Percentiles rank a stretch among this genome's conserved stretches.
Conservation (phyloP, 257 asterid genomes). For the Leonotis leonurus region DNA sequence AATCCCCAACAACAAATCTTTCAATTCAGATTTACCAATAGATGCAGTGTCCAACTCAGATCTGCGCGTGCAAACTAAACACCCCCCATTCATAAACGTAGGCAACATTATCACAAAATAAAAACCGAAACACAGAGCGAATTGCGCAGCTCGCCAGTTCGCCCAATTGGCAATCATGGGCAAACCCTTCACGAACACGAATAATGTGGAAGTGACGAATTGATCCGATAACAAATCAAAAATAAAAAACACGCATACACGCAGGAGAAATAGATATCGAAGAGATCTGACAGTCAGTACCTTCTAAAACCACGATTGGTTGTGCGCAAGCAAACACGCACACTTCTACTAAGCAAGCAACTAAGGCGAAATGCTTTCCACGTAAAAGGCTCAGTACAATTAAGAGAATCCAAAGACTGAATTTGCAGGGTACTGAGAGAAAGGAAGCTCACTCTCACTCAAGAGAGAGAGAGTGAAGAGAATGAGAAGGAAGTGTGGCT, state of each 20-base stretch:
- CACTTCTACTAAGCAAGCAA: not conserved
- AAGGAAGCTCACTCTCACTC: no score
- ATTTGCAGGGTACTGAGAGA: not conserved
- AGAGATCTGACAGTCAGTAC: constrained; percentile 15
- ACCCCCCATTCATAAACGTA: not conserved
- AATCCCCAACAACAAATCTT: not conserved
- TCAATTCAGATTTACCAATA: constrained; percentile 13
- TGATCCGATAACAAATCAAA: not conserved
- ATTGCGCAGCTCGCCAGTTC: not conserved
- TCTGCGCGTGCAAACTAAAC: no score
- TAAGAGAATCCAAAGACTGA: constrained; percentile 18
- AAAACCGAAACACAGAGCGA: not conserved
- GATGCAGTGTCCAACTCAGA: constrained; percentile 18
- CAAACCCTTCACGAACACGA: constrained; percentile 9
- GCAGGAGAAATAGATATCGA: no score
- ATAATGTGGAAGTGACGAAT: not conserved
- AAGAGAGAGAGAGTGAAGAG: no score
- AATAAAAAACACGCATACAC: constrained; percentile 1
- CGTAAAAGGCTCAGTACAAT: constrained; percentile 4
- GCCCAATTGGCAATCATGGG: not conserved
- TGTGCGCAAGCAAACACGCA: not conserved
- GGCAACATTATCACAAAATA: not conserved
- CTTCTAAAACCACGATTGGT: constrained; percentile 11
- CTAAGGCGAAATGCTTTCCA: not conserved
- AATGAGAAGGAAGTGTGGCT: constrained; percentile 23